A percentile compares a stretch with the other conserved stretches of the same genome.
These are phyloP conservation scores for Triglochin maritima DNA, from an alignment of 106 monocot species.

Conservation along the genomic window DNA sequence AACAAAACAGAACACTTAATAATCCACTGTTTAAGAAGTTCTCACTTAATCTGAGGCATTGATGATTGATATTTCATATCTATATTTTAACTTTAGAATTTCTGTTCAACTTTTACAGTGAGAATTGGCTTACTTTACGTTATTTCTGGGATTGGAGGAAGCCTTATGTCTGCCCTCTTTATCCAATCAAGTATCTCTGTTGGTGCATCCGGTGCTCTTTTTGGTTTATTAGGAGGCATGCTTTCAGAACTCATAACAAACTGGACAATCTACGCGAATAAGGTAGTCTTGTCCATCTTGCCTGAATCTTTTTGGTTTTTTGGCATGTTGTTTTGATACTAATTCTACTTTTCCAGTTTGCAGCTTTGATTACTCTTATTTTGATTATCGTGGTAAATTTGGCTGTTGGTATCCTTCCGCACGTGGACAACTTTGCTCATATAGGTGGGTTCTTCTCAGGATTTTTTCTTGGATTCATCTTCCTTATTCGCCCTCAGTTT, in stretches of 20 bases:
- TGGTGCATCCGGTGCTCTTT: conserved; percentile 93
- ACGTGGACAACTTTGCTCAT: conserved; percentile 52
- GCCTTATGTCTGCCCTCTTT: conserved; percentile 75
- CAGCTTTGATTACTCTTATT: conserved; percentile 62
- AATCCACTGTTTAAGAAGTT: no score
- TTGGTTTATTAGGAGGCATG: conserved; percentile 86
- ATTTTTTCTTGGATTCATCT: conserved; percentile 24
- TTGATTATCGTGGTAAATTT: conserved; percentile 73
- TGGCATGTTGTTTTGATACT: conserved; percentile 6
- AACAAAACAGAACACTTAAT: no score
- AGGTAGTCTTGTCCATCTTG: conserved; percentile 28
- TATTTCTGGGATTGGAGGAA: conserved; percentile 79
- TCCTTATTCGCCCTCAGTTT: conserved; percentile 24
- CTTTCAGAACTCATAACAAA: conserved; percentile 96
- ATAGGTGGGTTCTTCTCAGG: conserved; percentile 26
- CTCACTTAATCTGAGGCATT: no score
- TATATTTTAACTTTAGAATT: no score
- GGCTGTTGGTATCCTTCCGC: conserved; percentile 75
- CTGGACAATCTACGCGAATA: conserved; percentile 94
- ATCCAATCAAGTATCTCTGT: conserved; percentile 58
- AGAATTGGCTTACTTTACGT: conserved; percentile 79
- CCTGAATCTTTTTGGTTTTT: background rate
- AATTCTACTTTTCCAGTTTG: conserved; percentile 41
- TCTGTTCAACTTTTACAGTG: no score
- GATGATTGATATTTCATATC: no score